Conservation (phyloP, 2,329 filamentous ascomycete species). For the Neoarthrinium moseri region DNA sequence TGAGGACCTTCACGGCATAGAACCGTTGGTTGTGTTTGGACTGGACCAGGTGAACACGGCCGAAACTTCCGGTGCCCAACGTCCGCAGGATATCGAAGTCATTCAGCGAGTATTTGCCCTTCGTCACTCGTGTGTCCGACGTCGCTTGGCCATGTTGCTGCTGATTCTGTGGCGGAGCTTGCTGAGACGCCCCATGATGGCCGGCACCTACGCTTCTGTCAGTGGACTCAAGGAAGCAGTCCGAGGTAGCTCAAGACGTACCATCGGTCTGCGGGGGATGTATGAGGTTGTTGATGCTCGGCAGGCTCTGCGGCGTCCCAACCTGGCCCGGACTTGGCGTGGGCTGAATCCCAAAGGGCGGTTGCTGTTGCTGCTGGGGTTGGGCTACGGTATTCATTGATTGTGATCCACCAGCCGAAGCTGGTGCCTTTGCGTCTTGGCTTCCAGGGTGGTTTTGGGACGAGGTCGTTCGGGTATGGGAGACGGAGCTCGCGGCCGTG, state of each 20-base stretch:
- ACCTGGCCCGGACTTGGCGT: constrained; percentile 26
- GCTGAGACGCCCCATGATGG: constrained; percentile 36
- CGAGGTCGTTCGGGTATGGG: constrained; percentile 14
- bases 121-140: constrained; percentile 66
- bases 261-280: constrained; percentile 56
- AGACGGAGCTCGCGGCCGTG: constrained; percentile 15
- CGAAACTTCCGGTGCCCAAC: constrained; percentile 94
- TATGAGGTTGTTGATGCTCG: constrained; percentile 82
- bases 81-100: constrained; percentile 92
- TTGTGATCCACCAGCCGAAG: constrained; percentile 27
- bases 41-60: constrained; percentile 92
- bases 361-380: constrained; percentile 29
- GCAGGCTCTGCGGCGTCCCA: constrained; percentile 60
- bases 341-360: constrained; percentile 43
- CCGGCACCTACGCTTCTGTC: constrained; percentile 19
- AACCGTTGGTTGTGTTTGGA: constrained; percentile 97
- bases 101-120: constrained; percentile 91
- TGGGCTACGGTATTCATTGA: constrained; percentile 28
- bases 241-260: constrained; percentile 20
- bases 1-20: constrained; percentile 97
- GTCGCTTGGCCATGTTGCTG: constrained; percentile 27
- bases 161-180: constrained; percentile 24
- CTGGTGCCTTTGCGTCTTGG: constrained; percentile 21
- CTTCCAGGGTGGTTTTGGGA: constrained; percentile 13
- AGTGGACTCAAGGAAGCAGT: constrained; percentile 16